Evolutionary conservation across 1,139 yeast genomes (phyloP).

Genomic region (Candida smagusa): DNA sequence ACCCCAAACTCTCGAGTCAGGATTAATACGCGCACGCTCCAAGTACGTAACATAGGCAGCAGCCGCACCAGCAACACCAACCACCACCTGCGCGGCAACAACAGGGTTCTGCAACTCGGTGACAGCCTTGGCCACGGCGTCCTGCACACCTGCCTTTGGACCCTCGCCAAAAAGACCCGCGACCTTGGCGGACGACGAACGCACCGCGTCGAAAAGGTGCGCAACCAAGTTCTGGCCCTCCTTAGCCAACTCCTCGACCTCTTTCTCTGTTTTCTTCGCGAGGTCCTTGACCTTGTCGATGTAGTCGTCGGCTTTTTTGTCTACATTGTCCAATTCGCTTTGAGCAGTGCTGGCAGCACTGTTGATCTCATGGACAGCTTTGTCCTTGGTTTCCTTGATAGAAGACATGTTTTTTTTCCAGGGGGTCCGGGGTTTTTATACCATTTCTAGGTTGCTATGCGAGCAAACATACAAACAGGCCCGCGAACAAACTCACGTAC

Average conservation of each 20-base stretch:
- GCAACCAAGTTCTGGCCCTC: slow-evolving; percentile 21
- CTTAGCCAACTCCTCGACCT: slow-evolving; percentile 25
- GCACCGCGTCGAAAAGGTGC: slow-evolving; percentile 13
- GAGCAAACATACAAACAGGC: too few species aligned
- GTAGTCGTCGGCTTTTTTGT: not conserved
- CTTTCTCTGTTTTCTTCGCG: slow-evolving; percentile 13
- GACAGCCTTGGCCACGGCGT: slow-evolving; percentile 5
- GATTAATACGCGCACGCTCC: slow-evolving; percentile 51
- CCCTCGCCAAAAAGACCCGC: slow-evolving; percentile 7
- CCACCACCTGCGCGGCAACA: slow-evolving; percentile 51
- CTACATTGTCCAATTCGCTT: too few species aligned
- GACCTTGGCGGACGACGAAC: slow-evolving; percentile 6
- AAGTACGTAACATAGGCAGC: slow-evolving; percentile 51
- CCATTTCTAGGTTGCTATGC: too few species aligned
- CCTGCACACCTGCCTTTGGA: slow-evolving; percentile 2
- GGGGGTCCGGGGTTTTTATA: too few species aligned
- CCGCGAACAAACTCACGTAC: too few species aligned
- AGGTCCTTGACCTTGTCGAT: slow-evolving; percentile 3
- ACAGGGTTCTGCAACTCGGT: slow-evolving; percentile 60
- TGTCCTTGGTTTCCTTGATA: too few species aligned
- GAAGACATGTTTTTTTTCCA: too few species aligned
- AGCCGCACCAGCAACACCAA: slow-evolving; percentile 48
- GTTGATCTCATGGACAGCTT: too few species aligned
- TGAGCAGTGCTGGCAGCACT: too few species aligned
- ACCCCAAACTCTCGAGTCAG: slow-evolving; percentile 48